These are phyloP conservation scores for Harringtonia aguacate DNA, from an alignment of 2,329 filamentous ascomycete genomes.

Conservation along the genomic window DNA sequence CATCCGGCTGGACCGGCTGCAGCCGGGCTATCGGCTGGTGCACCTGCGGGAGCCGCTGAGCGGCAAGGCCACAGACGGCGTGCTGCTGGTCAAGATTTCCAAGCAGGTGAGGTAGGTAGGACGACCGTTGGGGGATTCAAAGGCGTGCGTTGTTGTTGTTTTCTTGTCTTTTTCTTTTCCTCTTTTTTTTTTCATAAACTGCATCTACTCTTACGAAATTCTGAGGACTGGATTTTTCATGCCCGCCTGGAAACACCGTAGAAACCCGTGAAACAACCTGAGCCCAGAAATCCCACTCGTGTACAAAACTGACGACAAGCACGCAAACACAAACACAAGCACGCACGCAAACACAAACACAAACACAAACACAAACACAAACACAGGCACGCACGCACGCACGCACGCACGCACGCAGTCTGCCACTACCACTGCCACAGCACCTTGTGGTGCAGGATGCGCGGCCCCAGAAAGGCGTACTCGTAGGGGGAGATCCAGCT, in stretches of 20 bases:
- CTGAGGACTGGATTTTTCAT: too few relatives aligned
- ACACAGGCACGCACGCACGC: neutral
- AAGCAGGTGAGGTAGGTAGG: slow-evolving; percentile 35
- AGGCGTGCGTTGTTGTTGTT: too few relatives aligned
- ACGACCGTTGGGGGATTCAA: too few relatives aligned
- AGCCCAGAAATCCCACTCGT: too few relatives aligned
- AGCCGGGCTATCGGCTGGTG: slow-evolving; percentile 66
- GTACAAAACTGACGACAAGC: too few relatives aligned
- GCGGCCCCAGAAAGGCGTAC: slow-evolving; percentile 74
- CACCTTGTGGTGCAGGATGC: slow-evolving; percentile 76
- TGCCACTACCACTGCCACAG: slow-evolving; percentile 50
- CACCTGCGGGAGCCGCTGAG: slow-evolving; percentile 56
- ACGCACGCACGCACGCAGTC: neutral
- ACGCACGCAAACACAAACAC: neutral
- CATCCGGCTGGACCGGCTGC: slow-evolving; percentile 71
- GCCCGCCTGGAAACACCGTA: too few relatives aligned
- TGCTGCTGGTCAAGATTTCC: slow-evolving; percentile 62
- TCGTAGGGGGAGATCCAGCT: slow-evolving; percentile 85
- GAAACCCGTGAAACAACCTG: too few relatives aligned
- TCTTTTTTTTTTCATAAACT: too few relatives aligned
- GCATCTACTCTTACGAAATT: too few relatives aligned
- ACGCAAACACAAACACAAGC: too few relatives aligned
- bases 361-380: neutral
- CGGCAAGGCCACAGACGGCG: slow-evolving; percentile 54
- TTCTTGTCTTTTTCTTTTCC: too few relatives aligned